Evolutionary conservation across 495 filamentous ascomycete species (phyloP), one percentile per base, ranked within the genome.

Genomic region (Daldinia bambusicola): DNA sequence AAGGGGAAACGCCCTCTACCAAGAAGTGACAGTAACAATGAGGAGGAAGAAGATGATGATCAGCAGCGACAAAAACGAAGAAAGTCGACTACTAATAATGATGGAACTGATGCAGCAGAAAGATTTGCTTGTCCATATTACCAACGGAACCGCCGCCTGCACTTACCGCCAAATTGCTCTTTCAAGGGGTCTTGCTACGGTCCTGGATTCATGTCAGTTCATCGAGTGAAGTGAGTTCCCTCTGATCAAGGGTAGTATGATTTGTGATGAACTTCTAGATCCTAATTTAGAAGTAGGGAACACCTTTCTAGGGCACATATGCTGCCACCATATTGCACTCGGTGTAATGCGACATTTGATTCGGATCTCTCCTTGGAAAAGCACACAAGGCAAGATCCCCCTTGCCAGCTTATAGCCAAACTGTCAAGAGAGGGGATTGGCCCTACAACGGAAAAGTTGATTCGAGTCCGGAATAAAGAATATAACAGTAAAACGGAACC

Each of bases 321-420:
- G 5, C 31, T 57, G 37, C 62, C 62, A 50, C 62, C 26, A 26
- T 36, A 5, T 65, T 65, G 62, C 22, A 18, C 38, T 20, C 62
- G 62, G 18, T 65, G 62, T n/a, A 55, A 65, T 20, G 9, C 13
- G 12, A 13, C 31, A 30, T 50, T 57, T 16, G 40, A 50, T 26
- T 57, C 62, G 1, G 53, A 65, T 22, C 2, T 38, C 12, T 57
- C 62, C 10, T 50, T 76, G 9, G 50, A 63, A 5, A 34, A 12
- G 3, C 71, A 76, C 48, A 36, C 64, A 5, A 60, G 22, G 13
- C 43, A 50, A 12, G 16, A 59, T 51, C 7, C 63, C 30, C 65
- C 36, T 4, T 76, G 68, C 37, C 66, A 70, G 9, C 10, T 64
- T 7, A 69, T 13, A 32, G 7, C 26, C 22, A 43, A 52, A 10